Base-by-base conservation (phyloP, 208 protist genomes). In the Trypanosoma rangeli region DNA sequence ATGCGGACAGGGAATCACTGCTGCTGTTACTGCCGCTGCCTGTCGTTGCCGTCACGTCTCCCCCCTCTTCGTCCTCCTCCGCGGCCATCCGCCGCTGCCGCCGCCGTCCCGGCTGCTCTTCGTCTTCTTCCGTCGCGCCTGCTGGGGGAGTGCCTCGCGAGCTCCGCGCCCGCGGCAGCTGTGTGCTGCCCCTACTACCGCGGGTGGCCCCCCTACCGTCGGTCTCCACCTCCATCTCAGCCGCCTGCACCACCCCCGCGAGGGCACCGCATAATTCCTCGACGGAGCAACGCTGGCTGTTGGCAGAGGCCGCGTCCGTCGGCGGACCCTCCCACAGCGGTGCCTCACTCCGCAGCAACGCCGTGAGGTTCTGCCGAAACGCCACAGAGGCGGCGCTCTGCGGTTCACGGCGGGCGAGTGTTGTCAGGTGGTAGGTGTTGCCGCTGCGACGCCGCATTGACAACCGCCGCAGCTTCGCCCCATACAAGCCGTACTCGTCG, bases 401-500 rank as follows among this genome's bases (percentile, higher is more conserved):
- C 39, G 60, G 28, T 16, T 68, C 64, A 57, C 49, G 64, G 31
- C 42, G 50, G n/a, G 53, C n/a, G 7, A 60, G 61, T 16, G 0
- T 59, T n/a, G 52, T 52, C 18, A 66, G 28, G 24, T 79, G 54
- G 13, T 75, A 64, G 13, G 55, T 8, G 22, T 10, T 22, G 48
- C 55, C 46, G n/a, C n/a, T 26, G 15, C 54, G 28, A 46, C 64
- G 52, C 15, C 58, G 60, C 22, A 52, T 53, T 46, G 55, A 24
- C 48, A 57, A 33, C 20, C 46, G 66, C 33, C 53, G 31, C 22
- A 55, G 59, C 44, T 67, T 67, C 20, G 65, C 16, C 31, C 58
- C 62, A 50, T 73, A 56, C 26, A 89, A 37, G 46, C 74, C 76
- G 67, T 88, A 91, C 70, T 85, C 85, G 10, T 35, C 20, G 1